Base-by-base conservation (phyloP, 2,329 filamentous ascomycete genomes). In the Diaporthe longicolla region DNA sequence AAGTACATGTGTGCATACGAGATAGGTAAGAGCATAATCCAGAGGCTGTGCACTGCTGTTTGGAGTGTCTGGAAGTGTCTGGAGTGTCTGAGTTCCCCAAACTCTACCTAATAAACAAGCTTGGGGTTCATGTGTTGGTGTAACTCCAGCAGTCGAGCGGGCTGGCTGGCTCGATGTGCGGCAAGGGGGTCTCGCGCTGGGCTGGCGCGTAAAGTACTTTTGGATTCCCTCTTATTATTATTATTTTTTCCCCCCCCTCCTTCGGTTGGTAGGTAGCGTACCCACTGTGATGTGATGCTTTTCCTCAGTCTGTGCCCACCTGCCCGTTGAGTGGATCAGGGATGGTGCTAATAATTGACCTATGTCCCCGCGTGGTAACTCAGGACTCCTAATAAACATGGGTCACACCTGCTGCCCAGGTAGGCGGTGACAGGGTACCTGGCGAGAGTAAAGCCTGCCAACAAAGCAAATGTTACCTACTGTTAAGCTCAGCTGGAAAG, bases 161-260 rank as follows among this genome's bases (percentile, higher is more conserved):
- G 48, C 48, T 24, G n/a, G 45, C 45, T 50, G 45, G 45, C 43
- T 40, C 32, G 17, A 32, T 35, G 57, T 61, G 45, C 55, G 15
- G 17, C 24, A 17, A 17, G 7, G 21, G 70, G 70, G 24, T 58
- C 24, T 70, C 48, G 32, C 63, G 63, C 48, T 37, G 45, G 26
- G 32, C 32, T 6, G 61, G 63, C 63, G 63, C 45, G 63, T 68
- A 68, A 68, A 52, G 63, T 66, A 29, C 45, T 66, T 52, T 45
- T 61, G 26, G n/a, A 17, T 26, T 26, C 13, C n/a, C 21, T 24
- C 15, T 11, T 24, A 32, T 32, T 32, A n/a, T n/a, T n/a, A n/a
- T 32, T 32, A 29, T 10, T 43, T 24, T 2, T 8, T 19, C 3
- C 3, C 45, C 19, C 7, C 6, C 24, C 24, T 24, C 17, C 24